These are phyloP conservation scores for Chrysosphaeria jannelii DNA, from an alignment of 2,329 filamentous ascomycete genomes.

Conservation along the genomic window DNA sequence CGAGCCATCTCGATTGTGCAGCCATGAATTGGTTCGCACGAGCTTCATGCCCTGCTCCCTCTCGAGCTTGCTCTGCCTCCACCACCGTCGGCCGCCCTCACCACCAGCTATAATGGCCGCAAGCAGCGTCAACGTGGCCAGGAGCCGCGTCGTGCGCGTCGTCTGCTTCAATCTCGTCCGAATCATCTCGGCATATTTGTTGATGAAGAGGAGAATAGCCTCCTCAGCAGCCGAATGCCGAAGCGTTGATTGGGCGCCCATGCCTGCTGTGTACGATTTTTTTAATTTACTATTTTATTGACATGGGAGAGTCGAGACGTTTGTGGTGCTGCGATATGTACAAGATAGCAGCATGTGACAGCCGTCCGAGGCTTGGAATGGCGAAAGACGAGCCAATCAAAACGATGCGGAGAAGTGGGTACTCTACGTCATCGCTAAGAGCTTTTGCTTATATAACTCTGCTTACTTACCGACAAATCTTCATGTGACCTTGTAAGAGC, in stretches of 20 bases:
- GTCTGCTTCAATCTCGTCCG: constrained; percentile 26
- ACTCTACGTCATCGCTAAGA: no score
- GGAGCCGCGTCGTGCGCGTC: constrained; percentile 38
- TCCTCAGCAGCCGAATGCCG: constrained; percentile 33
- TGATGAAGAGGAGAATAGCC: constrained; percentile 30
- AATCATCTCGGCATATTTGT: constrained; percentile 24
- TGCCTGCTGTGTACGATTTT: no score
- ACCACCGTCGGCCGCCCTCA: constrained; percentile 54
- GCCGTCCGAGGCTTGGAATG: no score
- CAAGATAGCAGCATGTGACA: no score
- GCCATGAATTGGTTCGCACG: constrained; percentile 68
- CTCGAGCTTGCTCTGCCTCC: constrained; percentile 42
- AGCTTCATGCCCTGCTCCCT: constrained; percentile 57
- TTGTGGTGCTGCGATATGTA: no score
- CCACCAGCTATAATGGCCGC: constrained; percentile 51
- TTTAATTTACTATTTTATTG: no score
- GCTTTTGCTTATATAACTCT: no score
- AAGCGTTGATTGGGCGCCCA: constrained; percentile 75
- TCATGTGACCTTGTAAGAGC: no score
- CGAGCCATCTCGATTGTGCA: constrained; percentile 82
- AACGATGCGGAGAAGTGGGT: no score
- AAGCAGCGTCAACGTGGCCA: constrained; percentile 46
- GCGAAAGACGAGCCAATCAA: no score
- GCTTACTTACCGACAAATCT: no score
- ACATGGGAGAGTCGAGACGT: no score